These are phyloP conservation scores for Geotrichum europaeum DNA, from an alignment of 1,139 yeast genomes.

Conservation along the genomic window DNA sequence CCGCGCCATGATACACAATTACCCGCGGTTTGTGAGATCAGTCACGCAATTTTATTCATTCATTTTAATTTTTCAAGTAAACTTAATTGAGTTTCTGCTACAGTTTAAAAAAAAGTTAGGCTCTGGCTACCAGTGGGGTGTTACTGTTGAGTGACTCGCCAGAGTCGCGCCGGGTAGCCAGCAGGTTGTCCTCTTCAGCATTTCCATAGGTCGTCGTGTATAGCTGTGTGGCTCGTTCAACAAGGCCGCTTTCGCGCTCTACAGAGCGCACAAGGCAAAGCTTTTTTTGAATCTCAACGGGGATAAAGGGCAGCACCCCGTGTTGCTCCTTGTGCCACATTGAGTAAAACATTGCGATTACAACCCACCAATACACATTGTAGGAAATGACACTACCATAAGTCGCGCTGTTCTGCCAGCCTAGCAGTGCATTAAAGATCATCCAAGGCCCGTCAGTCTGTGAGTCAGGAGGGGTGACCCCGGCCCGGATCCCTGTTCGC, in stretches of 20 bases:
- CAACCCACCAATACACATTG: conserved; percentile 71
- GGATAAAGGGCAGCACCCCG: conserved; percentile 10
- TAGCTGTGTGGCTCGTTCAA: background rate
- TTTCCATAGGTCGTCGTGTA: background rate
- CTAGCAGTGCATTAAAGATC: conserved; percentile 77
- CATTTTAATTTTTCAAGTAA: background rate
- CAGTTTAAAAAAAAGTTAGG: background rate
- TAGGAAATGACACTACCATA: conserved; percentile 80
- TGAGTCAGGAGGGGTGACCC: too few relatives aligned
- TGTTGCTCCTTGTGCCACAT: conserved; percentile 1
- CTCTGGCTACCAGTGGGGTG: background rate
- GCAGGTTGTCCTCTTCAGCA: background rate
- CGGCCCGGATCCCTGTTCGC: conserved; percentile 85
- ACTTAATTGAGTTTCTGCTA: background rate
- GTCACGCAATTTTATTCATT: background rate
- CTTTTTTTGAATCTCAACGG: conserved; percentile 1
- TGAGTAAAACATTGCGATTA: conserved; percentile 37
- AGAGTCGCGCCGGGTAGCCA: background rate
- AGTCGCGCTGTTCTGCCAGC: conserved; percentile 92
- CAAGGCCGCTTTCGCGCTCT: background rate
- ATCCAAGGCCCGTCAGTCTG: conserved; percentile 88
- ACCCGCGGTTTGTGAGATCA: background rate
- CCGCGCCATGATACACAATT: background rate
- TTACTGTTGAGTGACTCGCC: background rate
- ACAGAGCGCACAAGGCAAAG: background rate